These are phyloP conservation scores for Phaseolus lunatus DNA, from an alignment of 306 rosid genomes.

Conservation along the genomic window DNA sequence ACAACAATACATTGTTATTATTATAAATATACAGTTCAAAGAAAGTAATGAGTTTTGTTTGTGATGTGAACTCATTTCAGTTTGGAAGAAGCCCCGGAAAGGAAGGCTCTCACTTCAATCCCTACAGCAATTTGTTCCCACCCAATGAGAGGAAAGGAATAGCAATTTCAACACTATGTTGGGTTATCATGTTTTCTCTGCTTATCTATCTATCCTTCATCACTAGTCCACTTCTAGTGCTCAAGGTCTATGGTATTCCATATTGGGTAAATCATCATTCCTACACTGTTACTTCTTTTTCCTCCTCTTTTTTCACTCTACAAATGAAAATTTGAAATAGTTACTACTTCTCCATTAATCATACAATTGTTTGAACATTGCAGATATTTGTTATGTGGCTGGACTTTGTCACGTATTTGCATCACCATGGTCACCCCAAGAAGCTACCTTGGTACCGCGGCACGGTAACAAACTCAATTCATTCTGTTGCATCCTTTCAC, in stretches of 20 bases:
- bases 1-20: not conserved
- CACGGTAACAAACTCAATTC: conserved; percentile 55
- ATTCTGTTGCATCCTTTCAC: not conserved
- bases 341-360: not conserved
- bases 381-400: conserved; percentile 89
- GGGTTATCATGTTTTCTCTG: conserved; percentile 67
- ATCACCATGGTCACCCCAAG: conserved; percentile 83
- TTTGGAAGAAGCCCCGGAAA: conserved; percentile 96
- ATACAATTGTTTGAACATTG: not conserved
- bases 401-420: conserved; percentile 92
- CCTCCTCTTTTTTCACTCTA: not conserved
- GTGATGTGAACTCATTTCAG: conserved; percentile 52
- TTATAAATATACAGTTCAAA: not conserved
- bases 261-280: conserved; percentile 64
- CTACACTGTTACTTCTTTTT: not conserved
- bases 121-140: conserved; percentile 73
- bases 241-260: conserved; percentile 79
- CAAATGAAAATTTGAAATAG: not conserved
- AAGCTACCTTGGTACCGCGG: conserved; percentile 99
- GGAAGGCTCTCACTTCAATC: conserved; percentile 90
- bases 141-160: conserved; percentile 70
- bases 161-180: conserved; percentile 72
- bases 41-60: not conserved
- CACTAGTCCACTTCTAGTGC: conserved; percentile 59
- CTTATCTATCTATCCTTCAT: conserved; percentile 56